Base-by-base conservation (phyloP, 805 yeast species). In the Schwanniomyces sp. region DNA sequence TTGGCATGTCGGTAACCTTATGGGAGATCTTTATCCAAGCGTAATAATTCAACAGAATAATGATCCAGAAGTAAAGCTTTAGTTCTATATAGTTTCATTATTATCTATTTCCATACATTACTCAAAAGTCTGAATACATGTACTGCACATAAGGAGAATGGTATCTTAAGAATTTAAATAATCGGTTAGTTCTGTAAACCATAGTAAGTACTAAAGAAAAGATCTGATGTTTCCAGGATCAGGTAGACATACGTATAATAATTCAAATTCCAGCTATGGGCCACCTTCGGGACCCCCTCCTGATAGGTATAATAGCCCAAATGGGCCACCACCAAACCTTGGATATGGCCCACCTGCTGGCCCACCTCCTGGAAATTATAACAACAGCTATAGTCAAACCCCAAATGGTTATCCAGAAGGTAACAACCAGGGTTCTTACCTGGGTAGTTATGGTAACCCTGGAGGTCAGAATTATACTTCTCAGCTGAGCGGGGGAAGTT, bases 1-100 rank as follows among this genome's bases (percentile, higher is more conserved):
- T 48, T 91, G 97, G 96, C 96, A 89, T 61, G 72, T 82, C 62
- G 90, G 91, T 11, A 55, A 57, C 14, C 51, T 64, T 34, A 53
- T 55, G 54, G 67, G 69, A 11, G 66, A 59, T 30, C 52, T 70
- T 47, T 73, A 73, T 49, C 78, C 78, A 0, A 48, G 47, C 26
- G 57, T 59, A 11, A 54, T 71, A 17, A 51, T 58, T 27, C 48
- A 53, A 16, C 70, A 65, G 50, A 69, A 68, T 47, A 45, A 54
- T 32, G 67, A 60, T 41, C 57, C 56, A 10, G 53, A 51, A n/a
- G 50, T 61, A 21, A 62, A 62, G 48, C 57, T 63, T 44, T 62
- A 58, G 17, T 32, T 32, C 9, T 29, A 29, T 40, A 18, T 29
- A 24, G 26, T 37, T n/a, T n/a, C n/a, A n/a, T n/a, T n/a, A n/a